Conservation (phyloP, 1,284 basidiomycete species). For the Inonotus obliquus region DNA sequence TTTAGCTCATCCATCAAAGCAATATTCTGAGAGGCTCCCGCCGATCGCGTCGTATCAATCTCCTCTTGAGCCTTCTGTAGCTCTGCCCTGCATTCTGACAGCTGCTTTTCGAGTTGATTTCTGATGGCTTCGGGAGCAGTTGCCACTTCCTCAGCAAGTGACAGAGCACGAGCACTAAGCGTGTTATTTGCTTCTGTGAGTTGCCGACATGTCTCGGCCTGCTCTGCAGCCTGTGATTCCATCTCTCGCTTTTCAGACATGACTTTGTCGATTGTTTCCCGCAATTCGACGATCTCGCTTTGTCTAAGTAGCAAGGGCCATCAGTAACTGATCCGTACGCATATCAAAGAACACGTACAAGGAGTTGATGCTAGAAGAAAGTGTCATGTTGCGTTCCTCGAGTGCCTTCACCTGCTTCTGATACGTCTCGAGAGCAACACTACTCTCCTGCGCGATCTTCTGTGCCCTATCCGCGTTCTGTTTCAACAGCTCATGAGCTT, state of each 20-base stretch:
- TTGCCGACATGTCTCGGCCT: conserved; percentile 65
- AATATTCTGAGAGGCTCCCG: conserved; percentile 66
- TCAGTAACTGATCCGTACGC: background rate
- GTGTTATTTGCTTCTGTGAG: conserved; percentile 73
- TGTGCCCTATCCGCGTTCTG: conserved; percentile 87
- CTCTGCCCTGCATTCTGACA: conserved; percentile 42
- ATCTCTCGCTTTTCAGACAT: conserved; percentile 60
- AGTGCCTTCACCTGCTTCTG: conserved; percentile 79
- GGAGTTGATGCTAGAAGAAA: conserved; percentile 46
- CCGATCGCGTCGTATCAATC: conserved; percentile 51
- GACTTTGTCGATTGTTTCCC: conserved; percentile 55
- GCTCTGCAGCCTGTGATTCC: conserved; percentile 65
- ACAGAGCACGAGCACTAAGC: conserved; percentile 66
- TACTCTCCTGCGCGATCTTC: conserved; percentile 81
- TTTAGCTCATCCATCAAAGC: conserved; percentile 77
- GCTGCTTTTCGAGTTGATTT: conserved; percentile 51
- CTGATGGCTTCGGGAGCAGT: conserved; percentile 51
- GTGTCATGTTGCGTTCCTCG: conserved; percentile 63
- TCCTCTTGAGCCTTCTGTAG: conserved; percentile 45
- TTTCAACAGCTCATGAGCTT: conserved; percentile 84
- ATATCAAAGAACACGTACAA: conserved; percentile 42
- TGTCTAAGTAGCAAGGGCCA: conserved; percentile 40
- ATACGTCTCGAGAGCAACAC: conserved; percentile 76
- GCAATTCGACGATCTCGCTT: conserved; percentile 64
- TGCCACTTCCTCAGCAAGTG: conserved; percentile 74